Conservation (phyloP, 2,329 filamentous ascomycete species). For the Botrytis fabae region DNA sequence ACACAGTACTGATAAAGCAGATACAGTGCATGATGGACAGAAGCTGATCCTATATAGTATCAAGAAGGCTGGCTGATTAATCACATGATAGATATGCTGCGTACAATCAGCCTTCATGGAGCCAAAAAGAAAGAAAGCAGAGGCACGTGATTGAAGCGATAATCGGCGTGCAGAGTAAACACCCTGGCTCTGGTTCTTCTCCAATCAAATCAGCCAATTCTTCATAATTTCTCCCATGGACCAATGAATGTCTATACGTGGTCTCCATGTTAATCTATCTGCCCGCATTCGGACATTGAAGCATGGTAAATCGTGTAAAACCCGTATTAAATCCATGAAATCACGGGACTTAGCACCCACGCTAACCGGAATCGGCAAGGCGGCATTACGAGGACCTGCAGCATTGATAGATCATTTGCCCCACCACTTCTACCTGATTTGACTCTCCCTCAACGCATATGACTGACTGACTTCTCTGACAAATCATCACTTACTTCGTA, state of each 20-base stretch:
- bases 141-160: slow-evolving; percentile 10
- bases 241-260: not conserved
- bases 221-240: not conserved
- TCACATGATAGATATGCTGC: not conserved
- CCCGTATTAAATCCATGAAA: not conserved
- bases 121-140: not conserved
- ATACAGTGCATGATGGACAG: no score
- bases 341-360: not conserved
- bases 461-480: not conserved
- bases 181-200: not conserved
- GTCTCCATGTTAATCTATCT: not conserved
- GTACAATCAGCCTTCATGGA: no score
- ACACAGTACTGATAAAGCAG: no score
- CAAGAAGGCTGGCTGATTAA: not conserved
- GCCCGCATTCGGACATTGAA: not conserved
- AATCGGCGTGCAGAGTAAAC: not conserved
- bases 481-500: not conserved
- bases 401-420: not conserved
- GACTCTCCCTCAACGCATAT: not conserved
- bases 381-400: not conserved
- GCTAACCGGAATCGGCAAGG: not conserved
- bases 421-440: not conserved
- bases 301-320: not conserved
- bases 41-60: not conserved
- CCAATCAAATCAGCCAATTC: not conserved